These are phyloP conservation scores for Russula foetens DNA, from an alignment of 768 basidiomycete genomes.

Conservation along the genomic window DNA sequence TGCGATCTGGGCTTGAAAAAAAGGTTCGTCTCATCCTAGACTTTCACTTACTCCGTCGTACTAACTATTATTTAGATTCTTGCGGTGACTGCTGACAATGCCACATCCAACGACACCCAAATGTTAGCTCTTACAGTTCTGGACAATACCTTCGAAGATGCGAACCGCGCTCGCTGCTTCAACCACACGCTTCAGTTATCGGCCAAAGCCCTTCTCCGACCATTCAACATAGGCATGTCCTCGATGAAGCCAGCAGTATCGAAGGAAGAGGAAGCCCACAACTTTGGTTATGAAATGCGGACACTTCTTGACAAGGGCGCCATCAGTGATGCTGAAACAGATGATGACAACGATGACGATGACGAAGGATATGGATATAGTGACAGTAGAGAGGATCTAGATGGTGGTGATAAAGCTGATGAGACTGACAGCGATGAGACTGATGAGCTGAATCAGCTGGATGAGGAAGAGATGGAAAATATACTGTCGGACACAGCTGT, in stretches of 20 bases:
- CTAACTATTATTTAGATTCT: constrained; percentile 23
- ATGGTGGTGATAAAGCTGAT: not conserved
- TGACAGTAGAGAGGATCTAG: not conserved
- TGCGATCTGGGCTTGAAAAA: constrained; percentile 24
- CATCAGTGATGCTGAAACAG: too few relatives aligned
- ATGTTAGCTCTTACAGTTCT: constrained; percentile 26
- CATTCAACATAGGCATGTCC: not conserved
- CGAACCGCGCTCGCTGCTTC: not conserved
- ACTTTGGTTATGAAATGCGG: too few relatives aligned
- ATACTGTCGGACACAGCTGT: too few relatives aligned
- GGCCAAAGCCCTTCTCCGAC: not conserved
- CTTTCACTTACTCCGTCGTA: not conserved
- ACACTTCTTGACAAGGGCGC: too few relatives aligned
- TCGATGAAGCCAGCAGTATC: too few relatives aligned
- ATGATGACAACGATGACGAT: not conserved
- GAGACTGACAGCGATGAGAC: too few relatives aligned
- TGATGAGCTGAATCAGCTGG: too few relatives aligned
- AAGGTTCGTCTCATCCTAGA: constrained; percentile 21
- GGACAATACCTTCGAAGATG: constrained; percentile 23
- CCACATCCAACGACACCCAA: too few relatives aligned
- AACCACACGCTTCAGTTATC: not conserved
- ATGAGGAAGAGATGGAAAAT: too few relatives aligned
- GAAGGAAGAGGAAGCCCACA: too few relatives aligned
- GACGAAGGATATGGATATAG: not conserved
- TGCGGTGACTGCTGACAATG: constrained; percentile 32